Evolutionary conservation across 352 stramenopile species (phyloP).

Genomic region (Pythium periplocum): DNA sequence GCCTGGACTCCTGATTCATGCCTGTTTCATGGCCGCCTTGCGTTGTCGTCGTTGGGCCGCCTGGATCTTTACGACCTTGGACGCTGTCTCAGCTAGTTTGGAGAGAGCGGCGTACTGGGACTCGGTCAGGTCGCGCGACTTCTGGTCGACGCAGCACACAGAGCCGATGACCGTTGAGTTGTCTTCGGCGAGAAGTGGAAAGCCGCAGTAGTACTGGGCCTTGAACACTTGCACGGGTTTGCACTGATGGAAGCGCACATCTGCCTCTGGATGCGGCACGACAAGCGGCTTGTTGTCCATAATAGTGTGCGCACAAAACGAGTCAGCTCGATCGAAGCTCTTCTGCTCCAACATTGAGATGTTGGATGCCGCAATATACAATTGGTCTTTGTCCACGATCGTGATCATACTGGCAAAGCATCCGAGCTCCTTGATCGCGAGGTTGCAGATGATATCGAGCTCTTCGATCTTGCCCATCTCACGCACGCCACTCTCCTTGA

Average conservation of each 20-base stretch:
- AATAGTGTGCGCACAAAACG: constrained; percentile 60
- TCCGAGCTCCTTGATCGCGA: constrained; percentile 46
- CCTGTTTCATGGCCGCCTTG: too few species aligned
- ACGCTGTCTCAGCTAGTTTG: constrained; percentile 29
- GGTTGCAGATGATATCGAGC: constrained; percentile 58
- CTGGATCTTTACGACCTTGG: constrained; percentile 13
- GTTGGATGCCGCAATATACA: constrained; percentile 42
- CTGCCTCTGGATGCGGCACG: constrained; percentile 48
- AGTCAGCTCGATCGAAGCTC: constrained; percentile 34
- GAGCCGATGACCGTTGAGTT: constrained; percentile 45
- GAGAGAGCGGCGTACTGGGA: constrained; percentile 52
- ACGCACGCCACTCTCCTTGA: constrained; percentile 32
- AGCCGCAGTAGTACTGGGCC: constrained; percentile 68
- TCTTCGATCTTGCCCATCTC: constrained; percentile 38
- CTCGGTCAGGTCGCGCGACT: constrained; percentile 36
- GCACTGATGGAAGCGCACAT: constrained; percentile 49
- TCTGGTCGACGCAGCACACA: constrained; percentile 47
- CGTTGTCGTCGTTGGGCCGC: too few species aligned
- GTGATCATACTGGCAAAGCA: constrained; percentile 55
- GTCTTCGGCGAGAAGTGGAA: constrained; percentile 32
- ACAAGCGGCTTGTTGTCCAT: constrained; percentile 51
- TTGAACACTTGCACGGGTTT: constrained; percentile 15
- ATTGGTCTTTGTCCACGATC: constrained; percentile 36
- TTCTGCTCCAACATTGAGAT: constrained; percentile 24
- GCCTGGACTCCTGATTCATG: too few species aligned